phyloP scores from a whole-genome alignment of 2,329 filamentous ascomycete species.

The Tolypocladium amazonense region DNA sequence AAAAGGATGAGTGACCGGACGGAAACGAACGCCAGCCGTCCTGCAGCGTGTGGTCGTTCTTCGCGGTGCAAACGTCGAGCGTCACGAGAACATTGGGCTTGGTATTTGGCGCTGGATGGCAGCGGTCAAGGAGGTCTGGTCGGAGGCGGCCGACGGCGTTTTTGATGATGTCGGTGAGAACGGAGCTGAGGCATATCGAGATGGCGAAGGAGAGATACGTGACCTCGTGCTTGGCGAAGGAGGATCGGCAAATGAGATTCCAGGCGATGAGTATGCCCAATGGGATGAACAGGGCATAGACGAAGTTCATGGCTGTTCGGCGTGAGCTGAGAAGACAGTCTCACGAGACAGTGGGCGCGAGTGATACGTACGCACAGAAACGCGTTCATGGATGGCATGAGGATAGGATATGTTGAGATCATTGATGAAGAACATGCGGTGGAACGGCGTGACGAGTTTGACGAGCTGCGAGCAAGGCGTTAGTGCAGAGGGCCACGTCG shows the following conservation, averaged over 20 bases:
- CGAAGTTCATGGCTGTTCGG: slow-evolving; percentile 54
- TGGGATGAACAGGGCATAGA: slow-evolving; percentile 68
- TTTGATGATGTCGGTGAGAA: slow-evolving; percentile 86
- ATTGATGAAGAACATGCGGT: slow-evolving; percentile 86
- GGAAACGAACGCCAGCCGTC: slow-evolving; percentile 82
- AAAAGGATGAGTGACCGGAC: slow-evolving; percentile 68
- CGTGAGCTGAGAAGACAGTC: background rate
- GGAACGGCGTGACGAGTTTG: slow-evolving; percentile 62
- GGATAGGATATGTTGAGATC: slow-evolving; percentile 79
- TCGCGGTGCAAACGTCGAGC: slow-evolving; percentile 63
- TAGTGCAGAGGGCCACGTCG: background rate
- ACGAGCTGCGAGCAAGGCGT: slow-evolving; percentile 11
- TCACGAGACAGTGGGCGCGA: background rate
- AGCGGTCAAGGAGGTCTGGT: slow-evolving; percentile 59
- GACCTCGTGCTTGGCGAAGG: slow-evolving; percentile 72
- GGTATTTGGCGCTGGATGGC: slow-evolving; percentile 52
- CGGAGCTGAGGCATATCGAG: slow-evolving; percentile 62
- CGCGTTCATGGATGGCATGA: slow-evolving; percentile 73
- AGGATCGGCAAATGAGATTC: slow-evolving; percentile 51
- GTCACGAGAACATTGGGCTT: slow-evolving; percentile 44
- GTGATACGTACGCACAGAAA: slow-evolving; percentile 55
- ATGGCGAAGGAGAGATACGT: slow-evolving; percentile 73
- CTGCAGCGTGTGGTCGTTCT: slow-evolving; percentile 57
- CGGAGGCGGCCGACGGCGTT: slow-evolving; percentile 71
- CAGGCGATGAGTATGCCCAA: slow-evolving; percentile 54